Evolutionary conservation across 1,284 basidiomycete species (phyloP), one percentile per base, ranked within the genome.

Genomic region (Pholiota adiposa): DNA sequence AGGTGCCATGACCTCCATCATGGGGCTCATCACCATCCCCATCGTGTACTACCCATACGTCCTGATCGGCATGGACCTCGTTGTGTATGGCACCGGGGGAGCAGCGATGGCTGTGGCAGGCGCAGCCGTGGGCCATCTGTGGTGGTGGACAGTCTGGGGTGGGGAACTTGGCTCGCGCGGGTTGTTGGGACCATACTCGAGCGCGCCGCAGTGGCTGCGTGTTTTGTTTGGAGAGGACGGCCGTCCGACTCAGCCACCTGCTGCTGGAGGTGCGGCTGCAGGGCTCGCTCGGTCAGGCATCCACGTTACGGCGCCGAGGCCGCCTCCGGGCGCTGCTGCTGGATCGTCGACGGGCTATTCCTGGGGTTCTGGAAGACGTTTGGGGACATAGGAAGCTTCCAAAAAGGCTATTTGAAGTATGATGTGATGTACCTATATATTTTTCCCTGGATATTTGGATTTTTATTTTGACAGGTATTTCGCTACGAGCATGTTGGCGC

Each of bases 41-140:
- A 74, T 91, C 60, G 75, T 78, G 60, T 96, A 90, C 72, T 83
- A 92, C 63, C 92, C 94, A 0, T 93, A 88, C 69, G 80, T 85
- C 41, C 81, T 95, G 67, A 82, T 96, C 54, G 83, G 68, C 36
- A 74, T 96, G 67, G 93, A 95, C 72, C 70, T 91, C 40, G 70
- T 94, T 65, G 81, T 81, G 62, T 86, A 76, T 11, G 93, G 93
- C 2, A 85, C 85, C 0, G 38, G 58, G 0, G 81, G 80, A 3
- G 90, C 86, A 2, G 83, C 86, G 1, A 70, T 78, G 55, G 77
- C 83, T 51, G 71, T 91, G 29, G 88, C 89, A 0, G 94, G 93
- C 1, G 80, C 90, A 19, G 78, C 93, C 40, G 82, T 88, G 0
- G 93, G 91, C 0, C 92, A 95, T 69, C 72, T 84, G 2, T 94